Base-by-base conservation (phyloP, 140 eudicot species). In the Cichorium intybus region DNA sequence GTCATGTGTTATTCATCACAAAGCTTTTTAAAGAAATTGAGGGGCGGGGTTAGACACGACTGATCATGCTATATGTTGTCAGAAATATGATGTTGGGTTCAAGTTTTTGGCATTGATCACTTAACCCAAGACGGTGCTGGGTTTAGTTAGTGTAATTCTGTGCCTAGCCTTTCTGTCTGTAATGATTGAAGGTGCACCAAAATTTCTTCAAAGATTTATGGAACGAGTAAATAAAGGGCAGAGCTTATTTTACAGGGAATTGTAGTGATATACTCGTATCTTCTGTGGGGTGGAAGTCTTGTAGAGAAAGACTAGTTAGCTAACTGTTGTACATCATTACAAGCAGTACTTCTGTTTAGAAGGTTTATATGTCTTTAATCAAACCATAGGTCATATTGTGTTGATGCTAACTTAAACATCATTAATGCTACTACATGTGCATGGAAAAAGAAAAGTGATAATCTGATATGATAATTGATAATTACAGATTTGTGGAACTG, bases 401-500 rank as follows among this genome's bases (percentile, higher is more conserved):
- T 20, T 24, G 28, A 18, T 20, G 41, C 15, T 18, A 7, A 64
- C 16, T 35, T 24, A 21, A 39, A 12, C 14, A 66, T 53, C 24
- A 27, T 51, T 66, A 23, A 51, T 39, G 23, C 24, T 27, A 34
- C 63, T 49, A 50, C 17, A 11, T 46, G 26, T 45, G 35, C 6
- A 26, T 46, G 56, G 35, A 62, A 26, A 62, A 43, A 62, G 5
- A 27, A 27, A 27, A 12, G 66, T 37, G 2, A 49, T 56, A 59
- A 28, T 37, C 29, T 79, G 64, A 22, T 55, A 46, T 59, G 21
- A 53, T 11, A 26, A 39, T 27, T 74, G 59, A 66, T 68, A 24
- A 62, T 45, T 85, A 76, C 97, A 93, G 99, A 84, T 93, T 93
- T 74, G 95, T 93, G 65, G 99, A 93, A 72, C 90, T 93, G 50